phyloP scores from a whole-genome alignment of 208 protist genomes.

The Leishmania tropica region DNA sequence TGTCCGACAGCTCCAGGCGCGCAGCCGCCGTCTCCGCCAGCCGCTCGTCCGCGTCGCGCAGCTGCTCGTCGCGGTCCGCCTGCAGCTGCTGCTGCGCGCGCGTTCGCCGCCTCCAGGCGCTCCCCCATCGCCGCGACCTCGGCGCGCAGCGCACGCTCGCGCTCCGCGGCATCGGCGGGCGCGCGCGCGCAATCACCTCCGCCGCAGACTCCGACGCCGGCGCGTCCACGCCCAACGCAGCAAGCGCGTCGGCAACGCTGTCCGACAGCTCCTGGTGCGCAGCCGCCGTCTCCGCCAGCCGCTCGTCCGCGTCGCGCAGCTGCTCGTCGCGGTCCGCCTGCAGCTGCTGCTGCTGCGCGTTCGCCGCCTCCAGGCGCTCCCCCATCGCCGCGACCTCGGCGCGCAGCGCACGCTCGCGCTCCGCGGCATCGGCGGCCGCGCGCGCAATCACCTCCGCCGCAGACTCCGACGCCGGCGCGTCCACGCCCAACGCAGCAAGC shows the following conservation, averaged over 20 bases:
- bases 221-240: slow-evolving; percentile 15
- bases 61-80: slow-evolving; percentile 3
- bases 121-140: background rate
- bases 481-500: too few relatives aligned
- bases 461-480: too few relatives aligned
- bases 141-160: slow-evolving; percentile 14
- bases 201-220: background rate
- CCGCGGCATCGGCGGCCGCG: slow-evolving; percentile 16
- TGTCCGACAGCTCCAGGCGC: slow-evolving; percentile 5
- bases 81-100: slow-evolving; percentile 11
- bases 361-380: background rate
- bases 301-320: slow-evolving; percentile 3
- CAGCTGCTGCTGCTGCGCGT: slow-evolving; percentile 9
- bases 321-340: slow-evolving; percentile 1
- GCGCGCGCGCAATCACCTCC: slow-evolving; percentile 10
- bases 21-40: slow-evolving; percentile 12
- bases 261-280: background rate
- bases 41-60: slow-evolving; percentile 3
- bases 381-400: background rate
- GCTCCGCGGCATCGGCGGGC: slow-evolving; percentile 18
- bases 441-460: background rate
- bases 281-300: background rate
- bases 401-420: slow-evolving; percentile 19
- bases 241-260: slow-evolving; percentile 3
- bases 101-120: slow-evolving; percentile 6